Percentiles rank a stretch among this genome's conserved stretches.
These are phyloP conservation scores for Citrus trifoliata DNA, from an alignment of 345 rosid species.

Conservation along the genomic window DNA sequence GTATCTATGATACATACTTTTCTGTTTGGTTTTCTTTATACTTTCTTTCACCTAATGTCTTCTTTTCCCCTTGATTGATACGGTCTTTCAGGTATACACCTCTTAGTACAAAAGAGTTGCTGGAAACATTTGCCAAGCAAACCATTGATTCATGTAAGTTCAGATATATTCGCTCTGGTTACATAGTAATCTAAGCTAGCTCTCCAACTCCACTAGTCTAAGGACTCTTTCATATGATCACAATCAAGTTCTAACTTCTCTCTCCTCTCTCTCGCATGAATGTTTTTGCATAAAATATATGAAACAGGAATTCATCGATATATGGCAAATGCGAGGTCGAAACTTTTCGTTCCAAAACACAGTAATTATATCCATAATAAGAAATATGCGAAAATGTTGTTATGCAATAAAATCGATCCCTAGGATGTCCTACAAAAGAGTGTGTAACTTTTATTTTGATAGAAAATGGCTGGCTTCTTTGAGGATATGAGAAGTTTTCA, in stretches of 20 bases:
- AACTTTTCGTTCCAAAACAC: background rate
- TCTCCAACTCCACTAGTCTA: background rate
- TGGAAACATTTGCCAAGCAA: slow-evolving; percentile 72
- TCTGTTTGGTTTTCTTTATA: background rate
- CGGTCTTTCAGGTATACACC: slow-evolving; percentile 65
- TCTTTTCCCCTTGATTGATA: slow-evolving; percentile 1
- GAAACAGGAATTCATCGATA: background rate
- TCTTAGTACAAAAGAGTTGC: slow-evolving; percentile 69
- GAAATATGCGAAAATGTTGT: background rate
- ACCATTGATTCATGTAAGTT: slow-evolving; percentile 80
- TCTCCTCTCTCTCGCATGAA: background rate
- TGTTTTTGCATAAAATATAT: background rate
- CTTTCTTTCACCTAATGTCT: slow-evolving; percentile 1
- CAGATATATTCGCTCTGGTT: background rate
- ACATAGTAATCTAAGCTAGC: background rate
- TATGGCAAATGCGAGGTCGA: background rate
- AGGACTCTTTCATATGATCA: background rate
- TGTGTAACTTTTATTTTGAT: background rate
- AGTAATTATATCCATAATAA: background rate
- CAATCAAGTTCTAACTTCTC: background rate
- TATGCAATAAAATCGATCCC: background rate
- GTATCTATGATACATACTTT: background rate
- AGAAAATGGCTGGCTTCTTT: background rate
- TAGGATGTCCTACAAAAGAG: background rate
- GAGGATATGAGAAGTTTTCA: background rate